phyloP scores from a whole-genome alignment of 805 yeast species.

The Millerozyma miso region DNA sequence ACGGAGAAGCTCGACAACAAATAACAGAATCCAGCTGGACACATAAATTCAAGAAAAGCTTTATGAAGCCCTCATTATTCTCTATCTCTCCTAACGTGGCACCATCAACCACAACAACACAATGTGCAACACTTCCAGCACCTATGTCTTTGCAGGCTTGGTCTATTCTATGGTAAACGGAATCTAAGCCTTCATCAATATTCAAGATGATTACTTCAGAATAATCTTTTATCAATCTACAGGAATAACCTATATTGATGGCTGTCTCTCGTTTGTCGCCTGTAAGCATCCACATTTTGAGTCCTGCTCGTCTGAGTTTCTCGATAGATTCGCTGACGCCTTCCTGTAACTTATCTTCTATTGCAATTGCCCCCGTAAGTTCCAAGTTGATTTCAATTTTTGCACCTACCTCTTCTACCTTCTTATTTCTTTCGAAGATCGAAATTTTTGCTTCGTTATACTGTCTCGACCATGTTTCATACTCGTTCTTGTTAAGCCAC shows the following conservation, averaged over 20 bases:
- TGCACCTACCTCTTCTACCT: conserved; percentile 71
- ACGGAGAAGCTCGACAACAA: conserved; percentile 94
- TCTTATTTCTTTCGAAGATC: conserved; percentile 57
- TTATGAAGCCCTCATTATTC: conserved; percentile 63
- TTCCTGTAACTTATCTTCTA: conserved; percentile 91
- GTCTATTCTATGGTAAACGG: conserved; percentile 61
- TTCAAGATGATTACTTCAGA: conserved; percentile 79
- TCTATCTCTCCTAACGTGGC: conserved; percentile 73
- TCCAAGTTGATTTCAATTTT: conserved; percentile 64
- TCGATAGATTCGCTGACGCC: conserved; percentile 98
- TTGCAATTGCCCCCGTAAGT: conserved; percentile 90
- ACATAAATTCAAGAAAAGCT: conserved; percentile 79
- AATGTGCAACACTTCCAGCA: conserved; percentile 79
- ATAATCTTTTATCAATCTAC: conserved; percentile 87
- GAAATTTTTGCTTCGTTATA: conserved; percentile 78
- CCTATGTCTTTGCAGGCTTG: conserved; percentile 73
- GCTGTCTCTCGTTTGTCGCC: conserved; percentile 99
- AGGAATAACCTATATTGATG: conserved; percentile 92
- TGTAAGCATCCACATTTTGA: conserved; percentile 96
- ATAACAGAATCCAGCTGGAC: conserved; percentile 86
- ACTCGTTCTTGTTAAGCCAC: conserved; percentile 60
- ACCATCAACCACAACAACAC: conserved; percentile 96
- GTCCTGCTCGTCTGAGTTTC: conserved; percentile 86
- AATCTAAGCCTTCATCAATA: conserved; percentile 43
- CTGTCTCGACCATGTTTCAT: conserved; percentile 59